Evolutionary conservation across 257 asterid genomes (phyloP).

Genomic region (Penstemon newberryi): DNA sequence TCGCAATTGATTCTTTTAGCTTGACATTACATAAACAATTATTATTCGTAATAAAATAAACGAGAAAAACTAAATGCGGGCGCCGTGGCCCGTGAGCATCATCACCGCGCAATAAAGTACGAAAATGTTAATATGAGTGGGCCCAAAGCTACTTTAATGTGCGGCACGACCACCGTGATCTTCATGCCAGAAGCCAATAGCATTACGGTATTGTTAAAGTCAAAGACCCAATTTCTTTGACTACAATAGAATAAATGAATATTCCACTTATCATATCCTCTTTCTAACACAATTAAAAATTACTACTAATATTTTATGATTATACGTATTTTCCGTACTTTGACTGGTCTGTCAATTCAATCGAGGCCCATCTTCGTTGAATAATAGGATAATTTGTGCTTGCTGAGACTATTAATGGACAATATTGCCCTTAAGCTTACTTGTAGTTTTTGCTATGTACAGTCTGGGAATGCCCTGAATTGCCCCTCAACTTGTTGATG

Average conservation of each 20-base stretch:
- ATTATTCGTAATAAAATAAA: no score
- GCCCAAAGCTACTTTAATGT: not conserved
- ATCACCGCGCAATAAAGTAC: no score
- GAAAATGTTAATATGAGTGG: no score
- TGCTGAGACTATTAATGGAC: slow-evolving; percentile 24
- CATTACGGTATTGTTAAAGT: slow-evolving; percentile 27
- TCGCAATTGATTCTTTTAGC: no score
- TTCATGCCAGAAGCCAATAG: not conserved
- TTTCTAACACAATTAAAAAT: not conserved
- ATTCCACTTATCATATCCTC: not conserved
- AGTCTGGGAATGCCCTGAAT: not conserved
- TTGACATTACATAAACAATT: no score
- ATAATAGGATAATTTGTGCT: slow-evolving; percentile 27
- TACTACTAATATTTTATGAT: no score
- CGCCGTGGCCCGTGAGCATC: no score
- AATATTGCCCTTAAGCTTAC: slow-evolving; percentile 23
- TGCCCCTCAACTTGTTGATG: slow-evolving; percentile 6
- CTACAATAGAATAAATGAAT: slow-evolving; percentile 19
- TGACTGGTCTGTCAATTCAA: slow-evolving; percentile 58
- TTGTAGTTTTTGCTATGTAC: not conserved
- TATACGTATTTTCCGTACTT: slow-evolving; percentile 36
- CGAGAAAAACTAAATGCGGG: not conserved
- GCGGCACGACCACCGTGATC: not conserved
- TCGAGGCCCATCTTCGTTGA: slow-evolving; percentile 63
- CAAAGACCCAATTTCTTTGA: slow-evolving; percentile 47